These are phyloP conservation scores for Diaporthe helianthi DNA, from an alignment of 2,329 filamentous ascomycete genomes.

Conservation along the genomic window DNA sequence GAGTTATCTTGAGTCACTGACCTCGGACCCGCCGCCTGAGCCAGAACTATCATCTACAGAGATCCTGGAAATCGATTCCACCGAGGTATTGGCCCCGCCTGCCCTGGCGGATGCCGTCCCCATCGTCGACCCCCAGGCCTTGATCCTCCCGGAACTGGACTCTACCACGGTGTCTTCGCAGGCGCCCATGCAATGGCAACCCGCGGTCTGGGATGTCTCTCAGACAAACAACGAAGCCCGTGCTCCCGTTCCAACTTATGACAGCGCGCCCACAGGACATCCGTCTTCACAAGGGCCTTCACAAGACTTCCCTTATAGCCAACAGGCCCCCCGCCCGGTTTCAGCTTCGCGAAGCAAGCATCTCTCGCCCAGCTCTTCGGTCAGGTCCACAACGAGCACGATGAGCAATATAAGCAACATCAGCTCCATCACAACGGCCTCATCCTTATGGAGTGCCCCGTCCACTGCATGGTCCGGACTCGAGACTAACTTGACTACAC, in stretches of 20 bases:
- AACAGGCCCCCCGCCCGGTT: slow-evolving; percentile 36
- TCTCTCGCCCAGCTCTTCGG: slow-evolving; percentile 56
- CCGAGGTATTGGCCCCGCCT: slow-evolving; percentile 46
- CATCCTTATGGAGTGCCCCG: slow-evolving; percentile 52
- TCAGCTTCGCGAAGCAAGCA: slow-evolving; percentile 47
- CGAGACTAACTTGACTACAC: slow-evolving; percentile 55
- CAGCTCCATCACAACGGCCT: slow-evolving; percentile 53
- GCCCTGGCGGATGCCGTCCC: slow-evolving; percentile 25
- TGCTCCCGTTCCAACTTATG: slow-evolving; percentile 15
- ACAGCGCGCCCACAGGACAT: slow-evolving; percentile 1
- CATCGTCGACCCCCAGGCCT: slow-evolving; percentile 43
- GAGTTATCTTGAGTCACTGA: slow-evolving; percentile 52
- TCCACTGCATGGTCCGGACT: slow-evolving; percentile 51
- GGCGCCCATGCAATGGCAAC: slow-evolving; percentile 42
- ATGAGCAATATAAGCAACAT: slow-evolving; percentile 39
- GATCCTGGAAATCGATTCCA: slow-evolving; percentile 61
- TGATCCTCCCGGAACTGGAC: slow-evolving; percentile 44
- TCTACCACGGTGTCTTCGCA: slow-evolving; percentile 37
- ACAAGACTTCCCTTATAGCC: slow-evolving; percentile 5
- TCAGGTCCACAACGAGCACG: slow-evolving; percentile 54
- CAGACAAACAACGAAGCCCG: slow-evolving; percentile 30
- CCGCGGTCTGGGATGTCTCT: slow-evolving; percentile 31
- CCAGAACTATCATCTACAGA: slow-evolving; percentile 57
- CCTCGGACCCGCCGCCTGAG: slow-evolving; percentile 42
- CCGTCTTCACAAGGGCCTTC: slow-evolving; percentile 4